Percentiles rank a stretch among this genome's conserved stretches.
phyloP scores from a whole-genome alignment of 345 rosid genomes.

The Reutealis trisperma region DNA sequence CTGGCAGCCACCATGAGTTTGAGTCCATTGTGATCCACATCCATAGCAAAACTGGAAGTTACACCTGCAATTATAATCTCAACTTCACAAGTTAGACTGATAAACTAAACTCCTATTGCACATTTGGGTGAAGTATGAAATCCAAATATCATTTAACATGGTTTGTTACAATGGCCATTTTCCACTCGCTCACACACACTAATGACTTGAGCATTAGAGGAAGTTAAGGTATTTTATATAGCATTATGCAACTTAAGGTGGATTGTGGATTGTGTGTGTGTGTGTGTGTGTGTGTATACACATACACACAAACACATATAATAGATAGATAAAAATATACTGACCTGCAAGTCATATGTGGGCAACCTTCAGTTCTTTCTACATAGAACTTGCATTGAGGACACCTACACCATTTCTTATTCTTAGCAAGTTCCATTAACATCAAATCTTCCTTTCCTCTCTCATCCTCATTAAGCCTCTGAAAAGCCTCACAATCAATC shows the following conservation, averaged over 20 bases:
- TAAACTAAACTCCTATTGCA: neutral
- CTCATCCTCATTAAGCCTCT: constrained; percentile 24
- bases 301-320: neutral
- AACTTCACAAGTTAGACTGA: neutral
- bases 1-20: constrained; percentile 35
- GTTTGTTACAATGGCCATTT: too few species aligned
- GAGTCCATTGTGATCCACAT: constrained; percentile 39
- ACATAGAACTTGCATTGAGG: constrained; percentile 28
- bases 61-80: constrained; percentile 40
- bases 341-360: constrained; percentile 33
- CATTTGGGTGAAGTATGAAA: too few species aligned
- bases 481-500: constrained; percentile 17
- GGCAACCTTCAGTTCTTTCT: constrained; percentile 33
- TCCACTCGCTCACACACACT: too few species aligned
- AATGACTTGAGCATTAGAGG: too few species aligned
- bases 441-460: constrained; percentile 25
- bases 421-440: constrained; percentile 19
- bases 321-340: neutral
- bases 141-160: too few species aligned
- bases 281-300: too few species aligned
- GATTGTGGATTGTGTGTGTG: too few species aligned
- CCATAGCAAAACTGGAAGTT: constrained; percentile 47
- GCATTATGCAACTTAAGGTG: too few species aligned
- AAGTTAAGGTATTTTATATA: too few species aligned
- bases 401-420: constrained; percentile 27